Conservation (phyloP, 495 filamentous ascomycete genomes). For the Penicillium waksmanii region DNA sequence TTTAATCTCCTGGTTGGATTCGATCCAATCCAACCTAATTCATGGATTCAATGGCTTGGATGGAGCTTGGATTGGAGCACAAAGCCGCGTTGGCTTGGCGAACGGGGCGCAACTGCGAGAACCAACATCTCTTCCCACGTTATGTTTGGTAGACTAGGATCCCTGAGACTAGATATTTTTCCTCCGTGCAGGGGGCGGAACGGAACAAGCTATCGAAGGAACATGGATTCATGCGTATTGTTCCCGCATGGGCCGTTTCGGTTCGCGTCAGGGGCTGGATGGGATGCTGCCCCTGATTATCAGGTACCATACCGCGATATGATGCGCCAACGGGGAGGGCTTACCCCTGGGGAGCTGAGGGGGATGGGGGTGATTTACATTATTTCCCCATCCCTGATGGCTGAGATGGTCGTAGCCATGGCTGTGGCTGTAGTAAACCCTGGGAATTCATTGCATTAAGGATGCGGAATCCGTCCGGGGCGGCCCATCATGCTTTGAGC, state of each 20-base stretch:
- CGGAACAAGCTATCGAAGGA: not conserved
- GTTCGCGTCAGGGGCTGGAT: not conserved
- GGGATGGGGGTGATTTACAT: not conserved
- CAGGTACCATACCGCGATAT: not conserved
- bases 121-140: not conserved
- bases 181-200: not conserved
- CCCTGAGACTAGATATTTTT: not conserved
- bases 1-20: no score
- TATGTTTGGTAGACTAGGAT: no score
- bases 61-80: not conserved
- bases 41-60: not conserved
- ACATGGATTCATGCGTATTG: not conserved
- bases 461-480: conserved; percentile 4
- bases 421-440: not conserved
- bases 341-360: not conserved
- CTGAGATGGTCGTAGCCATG: not conserved
- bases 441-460: not conserved
- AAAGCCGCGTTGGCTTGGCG: not conserved
- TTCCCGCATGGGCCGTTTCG: not conserved
- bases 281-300: not conserved
- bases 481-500: not conserved
- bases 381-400: not conserved
- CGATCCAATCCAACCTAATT: no score
- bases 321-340: not conserved
- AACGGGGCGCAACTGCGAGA: not conserved